Evolutionary conservation across 179 eudicot species (phyloP).

Genomic region (Heliamphora pulchella): DNA sequence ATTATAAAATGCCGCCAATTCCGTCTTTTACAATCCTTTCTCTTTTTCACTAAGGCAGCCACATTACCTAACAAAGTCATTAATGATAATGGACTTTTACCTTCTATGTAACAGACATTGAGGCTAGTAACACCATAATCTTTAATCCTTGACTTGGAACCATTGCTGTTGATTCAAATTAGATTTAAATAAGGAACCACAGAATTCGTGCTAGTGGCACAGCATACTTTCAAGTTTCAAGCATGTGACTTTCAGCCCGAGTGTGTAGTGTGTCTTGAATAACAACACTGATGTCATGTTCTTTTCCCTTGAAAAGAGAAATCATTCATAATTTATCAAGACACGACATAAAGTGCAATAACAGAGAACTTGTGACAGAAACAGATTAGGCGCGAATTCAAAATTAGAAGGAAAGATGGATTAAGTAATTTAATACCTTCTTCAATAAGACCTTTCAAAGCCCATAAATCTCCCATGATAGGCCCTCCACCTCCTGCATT

Average conservation of each 20-base stretch:
- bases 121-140: neutral
- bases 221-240: neutral
- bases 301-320: too few species aligned
- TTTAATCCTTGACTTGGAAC: neutral
- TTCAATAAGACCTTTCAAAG: conserved; percentile 82
- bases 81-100: conserved; percentile 1
- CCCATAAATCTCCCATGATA: conserved; percentile 98
- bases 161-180: neutral
- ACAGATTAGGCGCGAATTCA: neutral
- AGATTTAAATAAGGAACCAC: neutral
- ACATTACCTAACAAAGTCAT: neutral
- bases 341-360: neutral
- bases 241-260: neutral
- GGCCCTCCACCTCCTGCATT: conserved; percentile 81
- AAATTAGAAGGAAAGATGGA: conserved; percentile 10
- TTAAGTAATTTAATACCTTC: conserved; percentile 50
- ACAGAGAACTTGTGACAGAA: neutral
- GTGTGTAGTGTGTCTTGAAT: neutral
- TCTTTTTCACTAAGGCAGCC: neutral
- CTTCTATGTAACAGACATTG: neutral
- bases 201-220: neutral
- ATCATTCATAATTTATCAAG: neutral
- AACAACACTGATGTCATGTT: neutral
- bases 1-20: neutral
- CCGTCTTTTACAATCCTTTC: neutral